A percentile compares a stretch with the other conserved stretches of the same genome.
Evolutionary conservation across 176 grass and related monocot species (phyloP).

Genomic region (Pontederia paniculata): DNA sequence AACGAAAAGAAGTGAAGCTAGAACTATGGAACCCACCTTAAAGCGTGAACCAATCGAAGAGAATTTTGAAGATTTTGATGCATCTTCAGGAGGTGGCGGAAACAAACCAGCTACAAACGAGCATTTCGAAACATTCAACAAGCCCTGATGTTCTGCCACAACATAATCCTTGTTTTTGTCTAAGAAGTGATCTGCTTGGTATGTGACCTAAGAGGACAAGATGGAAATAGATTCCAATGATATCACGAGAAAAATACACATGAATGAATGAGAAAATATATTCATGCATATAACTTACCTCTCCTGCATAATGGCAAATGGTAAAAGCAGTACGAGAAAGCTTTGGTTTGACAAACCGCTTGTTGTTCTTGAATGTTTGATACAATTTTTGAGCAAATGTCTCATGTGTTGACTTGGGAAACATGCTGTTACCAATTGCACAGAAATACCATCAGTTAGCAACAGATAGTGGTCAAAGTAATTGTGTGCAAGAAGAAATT

Average conservation of each 20-base stretch:
- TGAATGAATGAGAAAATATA: constrained; percentile 14
- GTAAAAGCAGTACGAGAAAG: constrained; percentile 83
- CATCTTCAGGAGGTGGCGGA: constrained; percentile 54
- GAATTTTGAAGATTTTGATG: constrained; percentile 89
- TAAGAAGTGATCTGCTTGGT: constrained; percentile 81
- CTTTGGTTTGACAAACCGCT: constrained; percentile 83
- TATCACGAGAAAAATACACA: constrained; percentile 5
- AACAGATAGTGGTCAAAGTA: constrained; percentile 16
- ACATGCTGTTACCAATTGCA: constrained; percentile 40
- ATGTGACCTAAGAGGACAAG: constrained; percentile 43
- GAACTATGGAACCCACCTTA: constrained; percentile 60
- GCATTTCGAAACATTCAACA: constrained; percentile 80
- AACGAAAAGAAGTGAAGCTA: not conserved
- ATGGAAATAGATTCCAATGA: constrained; percentile 11
- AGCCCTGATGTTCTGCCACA: constrained; percentile 76
- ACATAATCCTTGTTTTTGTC: constrained; percentile 99
- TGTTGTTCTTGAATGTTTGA: constrained; percentile 78
- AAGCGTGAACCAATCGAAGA: constrained; percentile 81
- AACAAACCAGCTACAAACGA: constrained; percentile 72
- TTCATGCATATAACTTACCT: constrained; percentile 39
- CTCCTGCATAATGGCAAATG: constrained; percentile 89
- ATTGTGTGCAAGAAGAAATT: too few relatives aligned
- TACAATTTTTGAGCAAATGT: constrained; percentile 72
- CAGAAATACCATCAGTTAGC: constrained; percentile 24
- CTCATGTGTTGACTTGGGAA: constrained; percentile 81